Base-by-base conservation (phyloP, 78 protist genomes). In the Anaeramoeba ignava region DNA sequence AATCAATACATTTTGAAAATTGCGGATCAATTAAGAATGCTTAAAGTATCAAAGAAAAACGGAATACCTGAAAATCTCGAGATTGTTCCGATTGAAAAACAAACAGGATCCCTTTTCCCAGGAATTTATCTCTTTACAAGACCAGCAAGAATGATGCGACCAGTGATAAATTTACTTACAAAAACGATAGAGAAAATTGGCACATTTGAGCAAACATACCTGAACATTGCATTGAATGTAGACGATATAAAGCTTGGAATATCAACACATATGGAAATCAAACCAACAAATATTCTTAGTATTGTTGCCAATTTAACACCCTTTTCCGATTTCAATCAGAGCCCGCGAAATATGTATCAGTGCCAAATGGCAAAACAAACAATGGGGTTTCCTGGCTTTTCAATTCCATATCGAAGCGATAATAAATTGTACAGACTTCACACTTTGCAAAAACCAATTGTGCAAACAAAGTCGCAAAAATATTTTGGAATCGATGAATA, bases 311-410 rank as follows among this genome's bases (percentile, higher is more conserved):
- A 84, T 80, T 41, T 95, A 40, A 98, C 99, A 0, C 99, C 99
- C 2, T 98, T 94, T 84, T 93, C 95, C 8, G 99, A 97, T 80
- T 87, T 87, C 88, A 96, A 96, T 84, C 96, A 96, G 88, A 85
- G 93, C 0, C 99, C 99, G 79, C 88, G 99, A 3, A 97, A 97
- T 92, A 93, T 98, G 97, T 97, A 96, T 90, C 99, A 98, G 90
- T 94, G 97, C 85, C 94, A 91, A 0, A 79, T 67, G 89, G 85
- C 91, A 3, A 95, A 95, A 87, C 99, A 97, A 85, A 92, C 99
- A 36, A 94, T 97, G 98, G 99, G 96, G 80, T 85, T 89, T 0
- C 97, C 98, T 39, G 0, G 38, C 73, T 91, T 90, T 80, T 39
- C 93, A 0, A 78, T 80, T 80, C 82, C 87, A 37, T 84, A 91